Conservation (phyloP, 2,329 filamentous ascomycete species). For the Fusarium siculi region DNA sequence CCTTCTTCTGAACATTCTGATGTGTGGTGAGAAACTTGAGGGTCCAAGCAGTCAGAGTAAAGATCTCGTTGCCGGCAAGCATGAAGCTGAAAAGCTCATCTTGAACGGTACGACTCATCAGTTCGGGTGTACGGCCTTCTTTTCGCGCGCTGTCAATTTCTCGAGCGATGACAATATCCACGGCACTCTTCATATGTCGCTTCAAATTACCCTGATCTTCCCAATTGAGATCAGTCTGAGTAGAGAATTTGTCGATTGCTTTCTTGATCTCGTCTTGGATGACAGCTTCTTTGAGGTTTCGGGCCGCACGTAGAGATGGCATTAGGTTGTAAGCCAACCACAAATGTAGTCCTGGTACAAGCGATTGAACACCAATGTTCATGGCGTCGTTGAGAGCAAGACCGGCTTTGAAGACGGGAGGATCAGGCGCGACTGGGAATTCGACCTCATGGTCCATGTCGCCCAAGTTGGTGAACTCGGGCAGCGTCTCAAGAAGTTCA, state of each 20-base stretch:
- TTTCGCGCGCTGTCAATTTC: background rate
- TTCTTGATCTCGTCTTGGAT: background rate
- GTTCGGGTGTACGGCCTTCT: fast-evolving
- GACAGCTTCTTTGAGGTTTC: background rate
- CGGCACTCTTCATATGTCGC: background rate
- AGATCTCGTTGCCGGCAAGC: background rate
- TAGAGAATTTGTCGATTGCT: background rate
- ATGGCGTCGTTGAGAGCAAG: background rate
- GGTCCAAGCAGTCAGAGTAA: background rate
- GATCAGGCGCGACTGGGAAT: background rate
- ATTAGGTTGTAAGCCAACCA: background rate
- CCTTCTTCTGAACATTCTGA: background rate
- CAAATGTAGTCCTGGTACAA: background rate
- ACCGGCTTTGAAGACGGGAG: background rate
- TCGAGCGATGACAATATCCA: background rate
- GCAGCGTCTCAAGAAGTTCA: background rate
- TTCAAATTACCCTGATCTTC: background rate
- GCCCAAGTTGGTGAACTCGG: background rate
- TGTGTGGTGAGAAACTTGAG: background rate
- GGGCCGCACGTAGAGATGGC: background rate
- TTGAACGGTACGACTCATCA: background rate
- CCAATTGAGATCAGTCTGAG: background rate
- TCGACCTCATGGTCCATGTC: background rate
- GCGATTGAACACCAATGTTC: background rate
- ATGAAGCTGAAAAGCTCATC: background rate